phyloP scores from a whole-genome alignment of 2,329 filamentous ascomycete genomes.

The Pleochaeta shiraiana region DNA sequence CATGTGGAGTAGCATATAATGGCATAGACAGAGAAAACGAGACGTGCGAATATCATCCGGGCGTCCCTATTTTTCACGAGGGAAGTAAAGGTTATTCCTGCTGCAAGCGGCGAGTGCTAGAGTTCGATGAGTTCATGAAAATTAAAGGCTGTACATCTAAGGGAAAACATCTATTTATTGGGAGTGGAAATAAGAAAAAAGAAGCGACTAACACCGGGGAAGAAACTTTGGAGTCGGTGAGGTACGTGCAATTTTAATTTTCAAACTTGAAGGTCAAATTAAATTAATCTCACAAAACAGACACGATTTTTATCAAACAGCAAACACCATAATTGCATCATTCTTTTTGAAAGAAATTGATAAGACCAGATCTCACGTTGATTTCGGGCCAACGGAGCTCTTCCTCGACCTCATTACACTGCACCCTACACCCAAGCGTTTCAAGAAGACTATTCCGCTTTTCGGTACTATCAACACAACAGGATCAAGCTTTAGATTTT shows the following conservation, averaged over 20 bases:
- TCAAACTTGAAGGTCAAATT: neutral
- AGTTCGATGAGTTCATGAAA: slow-evolving; percentile 97
- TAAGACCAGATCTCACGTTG: slow-evolving; percentile 52
- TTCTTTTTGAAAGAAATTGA: slow-evolving; percentile 97
- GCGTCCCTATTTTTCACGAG: slow-evolving; percentile 86
- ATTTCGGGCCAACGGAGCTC: slow-evolving; percentile 40
- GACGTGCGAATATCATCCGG: slow-evolving; percentile 73
- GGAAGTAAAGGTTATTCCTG: slow-evolving; percentile 96
- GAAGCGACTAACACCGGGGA: slow-evolving; percentile 30
- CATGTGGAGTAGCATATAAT: slow-evolving; percentile 46
- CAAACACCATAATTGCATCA: slow-evolving; percentile 63
- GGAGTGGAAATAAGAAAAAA: slow-evolving; percentile 45
- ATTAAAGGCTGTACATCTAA: slow-evolving; percentile 81
- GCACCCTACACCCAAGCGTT: slow-evolving; percentile 56
- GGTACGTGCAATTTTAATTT: slow-evolving; percentile 27
- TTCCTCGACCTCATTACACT: slow-evolving; percentile 67
- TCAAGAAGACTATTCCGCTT: slow-evolving; percentile 48
- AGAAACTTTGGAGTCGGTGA: slow-evolving; percentile 56
- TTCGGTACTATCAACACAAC: slow-evolving; percentile 53
- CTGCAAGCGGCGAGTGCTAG: slow-evolving; percentile 84
- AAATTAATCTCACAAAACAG: slow-evolving; percentile 21
- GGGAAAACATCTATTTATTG: slow-evolving; percentile 63
- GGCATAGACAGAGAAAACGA: slow-evolving; percentile 42
- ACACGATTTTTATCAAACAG: slow-evolving; percentile 89
- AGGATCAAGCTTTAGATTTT: slow-evolving; percentile 39